phyloP scores from a whole-genome alignment of 345 rosid genomes.

The Eucalyptus coolabah region DNA sequence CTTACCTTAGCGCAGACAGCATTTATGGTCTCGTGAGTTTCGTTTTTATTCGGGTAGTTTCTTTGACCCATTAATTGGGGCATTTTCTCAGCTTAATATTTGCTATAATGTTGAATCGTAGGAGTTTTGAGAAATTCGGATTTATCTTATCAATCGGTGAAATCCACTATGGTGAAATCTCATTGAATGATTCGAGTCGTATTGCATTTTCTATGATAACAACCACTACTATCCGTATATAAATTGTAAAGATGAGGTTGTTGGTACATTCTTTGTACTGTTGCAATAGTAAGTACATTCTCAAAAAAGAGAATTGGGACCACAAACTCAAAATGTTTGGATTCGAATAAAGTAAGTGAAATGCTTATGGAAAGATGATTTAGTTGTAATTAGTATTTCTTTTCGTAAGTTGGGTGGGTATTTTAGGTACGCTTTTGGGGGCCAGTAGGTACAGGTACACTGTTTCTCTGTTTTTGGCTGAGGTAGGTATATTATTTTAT shows the following conservation, averaged over 20 bases:
- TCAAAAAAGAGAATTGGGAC: neutral
- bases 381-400: neutral
- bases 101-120: neutral
- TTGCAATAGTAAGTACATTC: neutral
- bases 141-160: neutral
- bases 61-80: neutral
- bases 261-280: neutral
- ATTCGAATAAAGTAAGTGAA: neutral
- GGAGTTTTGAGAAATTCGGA: neutral
- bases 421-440: neutral
- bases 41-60: neutral
- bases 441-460: neutral
- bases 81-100: neutral
- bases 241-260: neutral
- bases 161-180: neutral
- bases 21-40: neutral
- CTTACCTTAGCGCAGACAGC: neutral
- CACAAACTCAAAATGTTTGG: neutral
- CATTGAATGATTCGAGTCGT: neutral
- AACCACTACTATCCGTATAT: neutral
- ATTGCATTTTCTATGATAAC: neutral
- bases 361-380: neutral
- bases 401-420: neutral
- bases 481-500: no score
- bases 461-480: no score